Conservation (phyloP, 2,329 filamentous ascomycete genomes). For the Achaetomium macrosporum region DNA sequence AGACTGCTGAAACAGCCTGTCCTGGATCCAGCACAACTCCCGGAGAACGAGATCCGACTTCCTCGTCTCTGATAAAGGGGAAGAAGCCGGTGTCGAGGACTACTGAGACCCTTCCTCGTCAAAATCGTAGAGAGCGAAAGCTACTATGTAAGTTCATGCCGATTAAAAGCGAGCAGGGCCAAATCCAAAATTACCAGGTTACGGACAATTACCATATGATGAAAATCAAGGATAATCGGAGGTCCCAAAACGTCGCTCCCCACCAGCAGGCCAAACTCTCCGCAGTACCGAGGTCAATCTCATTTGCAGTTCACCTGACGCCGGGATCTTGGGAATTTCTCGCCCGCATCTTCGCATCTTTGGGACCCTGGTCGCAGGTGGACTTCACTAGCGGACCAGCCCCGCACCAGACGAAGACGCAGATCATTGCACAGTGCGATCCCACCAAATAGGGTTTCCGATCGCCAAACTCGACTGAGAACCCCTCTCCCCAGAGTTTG, state of each 20-base stretch:
- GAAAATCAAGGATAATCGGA: conserved; percentile 3
- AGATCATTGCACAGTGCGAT: neutral
- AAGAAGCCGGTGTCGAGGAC: too few relatives aligned
- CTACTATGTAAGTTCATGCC: too few relatives aligned
- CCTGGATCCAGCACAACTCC: too few relatives aligned
- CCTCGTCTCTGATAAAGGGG: too few relatives aligned
- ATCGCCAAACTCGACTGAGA: neutral
- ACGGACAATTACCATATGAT: conserved; percentile 9
- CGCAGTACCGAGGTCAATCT: too few relatives aligned
- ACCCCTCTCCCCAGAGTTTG: too few relatives aligned
- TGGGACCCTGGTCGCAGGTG: neutral
- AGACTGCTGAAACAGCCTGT: too few relatives aligned
- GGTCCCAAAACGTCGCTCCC: neutral
- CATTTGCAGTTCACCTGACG: too few relatives aligned
- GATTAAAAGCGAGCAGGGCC: too few relatives aligned
- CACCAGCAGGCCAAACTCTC: neutral
- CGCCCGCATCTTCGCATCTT: conserved; percentile 9
- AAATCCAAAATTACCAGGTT: neutral
- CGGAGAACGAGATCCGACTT: too few relatives aligned
- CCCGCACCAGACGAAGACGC: neutral
- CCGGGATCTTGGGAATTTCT: conserved; percentile 7
- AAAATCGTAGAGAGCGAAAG: too few relatives aligned
- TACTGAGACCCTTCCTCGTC: too few relatives aligned
- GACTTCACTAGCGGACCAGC: conserved; percentile 5
- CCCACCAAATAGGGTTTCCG: neutral